phyloP scores from a whole-genome alignment of 2,329 filamentous ascomycete genomes.

The Aspergillus proliferans region DNA sequence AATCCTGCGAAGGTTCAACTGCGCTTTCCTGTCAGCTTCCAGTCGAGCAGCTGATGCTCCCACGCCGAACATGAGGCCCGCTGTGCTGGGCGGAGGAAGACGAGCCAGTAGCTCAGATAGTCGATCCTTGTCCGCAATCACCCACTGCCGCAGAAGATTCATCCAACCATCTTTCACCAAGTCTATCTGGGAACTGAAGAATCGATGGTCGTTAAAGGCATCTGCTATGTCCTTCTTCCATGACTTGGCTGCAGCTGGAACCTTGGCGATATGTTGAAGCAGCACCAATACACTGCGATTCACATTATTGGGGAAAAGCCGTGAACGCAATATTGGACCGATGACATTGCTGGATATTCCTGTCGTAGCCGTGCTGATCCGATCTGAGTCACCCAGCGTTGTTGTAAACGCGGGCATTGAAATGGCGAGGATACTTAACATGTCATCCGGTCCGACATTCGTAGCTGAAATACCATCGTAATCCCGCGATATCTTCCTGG shows the following conservation, averaged over 20 bases:
- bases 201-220: conserved; percentile 81
- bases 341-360: conserved; percentile 80
- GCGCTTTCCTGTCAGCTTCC: conserved; percentile 91
- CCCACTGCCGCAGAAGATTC: conserved; percentile 76
- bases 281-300: conserved; percentile 65
- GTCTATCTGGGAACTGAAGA: conserved; percentile 65
- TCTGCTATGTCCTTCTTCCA: conserved; percentile 93
- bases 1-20: conserved; percentile 79
- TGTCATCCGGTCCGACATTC: conserved; percentile 59
- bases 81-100: conserved; percentile 77
- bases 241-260: conserved; percentile 74
- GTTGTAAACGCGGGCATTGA: conserved; percentile 76
- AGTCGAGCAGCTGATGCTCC: conserved; percentile 86
- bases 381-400: conserved; percentile 78
- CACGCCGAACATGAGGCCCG: conserved; percentile 97
- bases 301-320: conserved; percentile 79
- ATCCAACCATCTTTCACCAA: conserved; percentile 73
- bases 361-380: conserved; percentile 68
- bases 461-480: conserved; percentile 33
- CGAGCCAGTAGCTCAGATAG: conserved; percentile 73
- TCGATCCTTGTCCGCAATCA: conserved; percentile 77
- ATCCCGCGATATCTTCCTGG: conserved; percentile 35
- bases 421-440: conserved; percentile 70
- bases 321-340: conserved; percentile 73
- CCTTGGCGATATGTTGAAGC: conserved; percentile 67